Conservation (phyloP, 352 stramenopile genomes). For the Pythium dissimile region DNA sequence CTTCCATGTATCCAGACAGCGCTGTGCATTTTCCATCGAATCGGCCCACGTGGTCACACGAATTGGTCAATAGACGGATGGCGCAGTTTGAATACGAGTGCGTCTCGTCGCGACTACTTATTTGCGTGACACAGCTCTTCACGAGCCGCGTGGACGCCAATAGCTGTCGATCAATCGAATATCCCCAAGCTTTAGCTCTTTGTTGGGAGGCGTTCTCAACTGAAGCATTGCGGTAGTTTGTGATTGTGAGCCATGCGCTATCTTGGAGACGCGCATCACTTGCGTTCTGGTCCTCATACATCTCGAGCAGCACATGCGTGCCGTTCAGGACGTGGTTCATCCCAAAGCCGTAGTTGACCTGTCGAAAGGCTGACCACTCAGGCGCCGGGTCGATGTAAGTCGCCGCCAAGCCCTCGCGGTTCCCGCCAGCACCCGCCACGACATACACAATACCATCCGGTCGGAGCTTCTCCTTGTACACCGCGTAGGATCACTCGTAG, state of each 20-base stretch:
- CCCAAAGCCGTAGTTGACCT: conserved; percentile 76
- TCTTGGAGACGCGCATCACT: conserved; percentile 46
- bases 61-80: too few species aligned
- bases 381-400: conserved; percentile 73
- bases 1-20: too few species aligned
- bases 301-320: conserved; percentile 67
- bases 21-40: too few species aligned
- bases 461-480: conserved; percentile 70
- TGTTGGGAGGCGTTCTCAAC: too few species aligned
- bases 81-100: too few species aligned
- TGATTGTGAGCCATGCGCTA: conserved; percentile 44
- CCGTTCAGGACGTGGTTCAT: conserved; percentile 58
- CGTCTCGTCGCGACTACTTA: too few species aligned
- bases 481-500: conserved; percentile 88
- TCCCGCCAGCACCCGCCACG: conserved; percentile 91
- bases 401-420: conserved; percentile 85
- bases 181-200: too few species aligned
- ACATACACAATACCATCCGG: conserved; percentile 87
- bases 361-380: conserved; percentile 70
- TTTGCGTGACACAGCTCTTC: too few species aligned
- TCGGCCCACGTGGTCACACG: too few species aligned
- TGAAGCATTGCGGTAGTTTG: conserved; percentile 35
- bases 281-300: conserved; percentile 56
- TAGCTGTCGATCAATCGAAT: too few species aligned
- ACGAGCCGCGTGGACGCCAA: too few species aligned